Conservation (phyloP, 352 stramenopile genomes). For the Pythium vanterpoolii region DNA sequence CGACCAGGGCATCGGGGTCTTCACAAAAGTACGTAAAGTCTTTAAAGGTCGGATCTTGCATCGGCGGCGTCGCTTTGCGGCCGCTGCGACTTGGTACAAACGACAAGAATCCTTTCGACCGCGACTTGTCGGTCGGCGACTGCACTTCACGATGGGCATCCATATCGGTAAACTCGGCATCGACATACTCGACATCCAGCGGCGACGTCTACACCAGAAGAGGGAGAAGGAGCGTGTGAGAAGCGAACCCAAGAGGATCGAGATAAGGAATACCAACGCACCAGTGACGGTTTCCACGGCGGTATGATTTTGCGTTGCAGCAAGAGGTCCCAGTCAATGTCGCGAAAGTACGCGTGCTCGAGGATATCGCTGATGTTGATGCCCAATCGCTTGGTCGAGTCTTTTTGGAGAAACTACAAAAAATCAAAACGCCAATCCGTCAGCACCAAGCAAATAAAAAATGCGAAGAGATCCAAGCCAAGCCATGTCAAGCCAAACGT, state of each 20-base stretch:
- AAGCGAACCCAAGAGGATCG: not conserved
- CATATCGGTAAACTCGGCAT: slow-evolving; percentile 83
- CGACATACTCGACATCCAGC: slow-evolving; percentile 85
- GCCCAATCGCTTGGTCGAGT: slow-evolving; percentile 81
- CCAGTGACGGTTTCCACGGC: slow-evolving; percentile 83
- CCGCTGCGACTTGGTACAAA: slow-evolving; percentile 63
- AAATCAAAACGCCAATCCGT: not conserved
- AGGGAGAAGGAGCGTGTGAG: not conserved
- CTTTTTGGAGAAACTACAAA: slow-evolving; percentile 78
- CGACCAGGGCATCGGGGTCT: slow-evolving; percentile 81
- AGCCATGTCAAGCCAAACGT: slow-evolving; percentile 13
- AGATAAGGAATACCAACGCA: slow-evolving; percentile 7
- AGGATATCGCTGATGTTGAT: slow-evolving; percentile 88
- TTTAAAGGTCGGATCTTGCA: slow-evolving; percentile 88
- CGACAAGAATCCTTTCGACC: slow-evolving; percentile 82
- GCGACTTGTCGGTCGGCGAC: slow-evolving; percentile 80
- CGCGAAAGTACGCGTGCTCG: slow-evolving; percentile 70
- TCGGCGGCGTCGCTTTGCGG: slow-evolving; percentile 67
- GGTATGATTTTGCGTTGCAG: slow-evolving; percentile 81
- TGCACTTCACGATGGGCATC: slow-evolving; percentile 80
- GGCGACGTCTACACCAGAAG: slow-evolving; percentile 56
- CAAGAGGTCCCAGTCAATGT: slow-evolving; percentile 83
- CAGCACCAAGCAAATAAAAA: not conserved
- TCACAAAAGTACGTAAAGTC: slow-evolving; percentile 90
- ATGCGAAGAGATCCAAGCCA: too few relatives aligned